These are phyloP conservation scores for Selenicereus undatus DNA, from an alignment of 148 eudicot genomes.

Conservation along the genomic window DNA sequence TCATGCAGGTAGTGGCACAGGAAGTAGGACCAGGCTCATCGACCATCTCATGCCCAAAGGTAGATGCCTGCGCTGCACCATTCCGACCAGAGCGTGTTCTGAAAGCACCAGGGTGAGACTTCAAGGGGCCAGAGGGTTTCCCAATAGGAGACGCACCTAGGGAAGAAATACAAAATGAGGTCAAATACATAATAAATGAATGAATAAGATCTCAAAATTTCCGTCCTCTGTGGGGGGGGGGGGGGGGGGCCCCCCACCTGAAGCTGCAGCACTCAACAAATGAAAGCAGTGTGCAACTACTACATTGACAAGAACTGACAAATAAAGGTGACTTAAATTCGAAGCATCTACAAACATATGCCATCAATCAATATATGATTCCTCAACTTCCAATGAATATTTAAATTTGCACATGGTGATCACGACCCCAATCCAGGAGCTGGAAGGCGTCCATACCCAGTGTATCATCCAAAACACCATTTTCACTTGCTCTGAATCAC, in stretches of 20 bases:
- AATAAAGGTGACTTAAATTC: too few relatives aligned
- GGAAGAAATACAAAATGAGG: background rate
- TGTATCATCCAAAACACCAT: too few relatives aligned
- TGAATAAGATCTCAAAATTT: background rate
- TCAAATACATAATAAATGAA: background rate
- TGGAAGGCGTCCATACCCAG: background rate
- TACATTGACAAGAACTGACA: background rate
- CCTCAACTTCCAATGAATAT: background rate
- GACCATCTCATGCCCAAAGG: slow-evolving; percentile 38
- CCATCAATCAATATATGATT: background rate
- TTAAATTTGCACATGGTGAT: background rate
- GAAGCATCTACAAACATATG: too few relatives aligned
- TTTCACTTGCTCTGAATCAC: background rate
- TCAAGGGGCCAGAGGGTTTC: slow-evolving; percentile 19
- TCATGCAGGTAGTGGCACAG: slow-evolving; percentile 39
- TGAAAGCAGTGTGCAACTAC: background rate
- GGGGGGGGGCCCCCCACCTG: too few relatives aligned
- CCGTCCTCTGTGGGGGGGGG: background rate
- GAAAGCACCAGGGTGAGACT: slow-evolving; percentile 6
- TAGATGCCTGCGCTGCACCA: slow-evolving; percentile 40
- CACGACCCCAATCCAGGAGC: background rate
- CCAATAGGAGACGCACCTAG: slow-evolving; percentile 19
- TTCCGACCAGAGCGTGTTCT: slow-evolving; percentile 31
- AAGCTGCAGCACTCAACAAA: background rate
- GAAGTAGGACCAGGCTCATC: slow-evolving; percentile 45